Conservation (phyloP, 2,329 filamentous ascomycete species). For the Ploettnerulaceae sp. region DNA sequence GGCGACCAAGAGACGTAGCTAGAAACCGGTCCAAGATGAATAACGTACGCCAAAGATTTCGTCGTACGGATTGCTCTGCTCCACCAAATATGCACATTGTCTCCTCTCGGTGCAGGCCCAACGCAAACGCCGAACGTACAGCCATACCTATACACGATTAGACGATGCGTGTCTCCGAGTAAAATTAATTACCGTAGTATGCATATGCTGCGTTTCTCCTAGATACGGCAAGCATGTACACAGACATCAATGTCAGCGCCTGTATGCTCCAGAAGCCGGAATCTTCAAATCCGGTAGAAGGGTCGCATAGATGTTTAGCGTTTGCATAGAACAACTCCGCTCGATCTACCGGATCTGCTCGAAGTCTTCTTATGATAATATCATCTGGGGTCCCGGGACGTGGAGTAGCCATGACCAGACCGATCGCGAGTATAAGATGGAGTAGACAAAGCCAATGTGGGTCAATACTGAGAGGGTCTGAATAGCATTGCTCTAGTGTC, state of each 20-base stretch:
- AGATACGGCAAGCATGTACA: constrained; percentile 58
- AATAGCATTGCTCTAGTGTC: constrained; percentile 49
- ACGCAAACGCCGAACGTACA: constrained; percentile 55
- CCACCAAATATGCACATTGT: constrained; percentile 48
- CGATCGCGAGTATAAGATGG: constrained; percentile 59
- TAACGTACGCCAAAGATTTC: constrained; percentile 59
- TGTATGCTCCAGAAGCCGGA: constrained; percentile 62
- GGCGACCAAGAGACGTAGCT: constrained; percentile 57
- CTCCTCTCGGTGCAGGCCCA: constrained; percentile 59
- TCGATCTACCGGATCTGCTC: constrained; percentile 43
- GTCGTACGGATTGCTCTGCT: constrained; percentile 44
- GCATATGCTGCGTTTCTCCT: constrained; percentile 59
- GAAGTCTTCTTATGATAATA: constrained; percentile 46
- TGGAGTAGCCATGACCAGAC: constrained; percentile 53
- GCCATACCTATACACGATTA: constrained; percentile 48
- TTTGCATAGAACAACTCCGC: constrained; percentile 60
- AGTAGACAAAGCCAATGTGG: constrained; percentile 53
- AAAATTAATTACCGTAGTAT: constrained; percentile 46
- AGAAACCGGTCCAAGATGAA: constrained; percentile 62
- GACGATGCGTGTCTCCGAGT: not conserved
- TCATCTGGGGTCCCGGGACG: constrained; percentile 45
- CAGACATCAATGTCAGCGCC: constrained; percentile 56
- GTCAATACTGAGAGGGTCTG: constrained; percentile 46
- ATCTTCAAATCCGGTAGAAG: constrained; percentile 50
- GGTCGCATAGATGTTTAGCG: constrained; percentile 48